Percentiles rank a stretch among this genome's conserved stretches.
phyloP scores from a whole-genome alignment of 176 grass and related monocot genomes.

The Phyllostachys edulis region DNA sequence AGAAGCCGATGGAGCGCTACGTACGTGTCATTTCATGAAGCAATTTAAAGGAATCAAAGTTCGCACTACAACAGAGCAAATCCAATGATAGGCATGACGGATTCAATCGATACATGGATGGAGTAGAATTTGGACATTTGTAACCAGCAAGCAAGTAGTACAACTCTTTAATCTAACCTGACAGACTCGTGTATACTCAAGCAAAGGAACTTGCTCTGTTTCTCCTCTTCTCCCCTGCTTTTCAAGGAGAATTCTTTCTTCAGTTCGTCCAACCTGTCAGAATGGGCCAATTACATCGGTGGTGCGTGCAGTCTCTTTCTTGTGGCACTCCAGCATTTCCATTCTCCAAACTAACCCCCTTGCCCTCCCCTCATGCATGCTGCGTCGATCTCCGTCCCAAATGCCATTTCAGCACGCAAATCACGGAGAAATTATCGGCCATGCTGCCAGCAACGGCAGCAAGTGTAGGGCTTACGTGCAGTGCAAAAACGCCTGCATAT shows the following conservation, averaged over 20 bases:
- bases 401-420: neutral
- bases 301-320: neutral
- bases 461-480: neutral
- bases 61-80: no score
- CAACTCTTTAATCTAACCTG: neutral
- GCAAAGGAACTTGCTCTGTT: neutral
- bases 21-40: neutral
- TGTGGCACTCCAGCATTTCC: neutral
- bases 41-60: no score
- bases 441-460: no score
- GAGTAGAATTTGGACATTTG: no score
- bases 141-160: neutral
- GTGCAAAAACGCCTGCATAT: neutral
- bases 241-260: neutral
- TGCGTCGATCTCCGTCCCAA: neutral
- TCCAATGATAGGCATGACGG: no score
- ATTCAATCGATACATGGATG: no score
- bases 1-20: neutral
- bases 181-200: neutral
- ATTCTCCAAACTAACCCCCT: neutral
- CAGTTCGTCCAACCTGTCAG: neutral
- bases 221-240: neutral
- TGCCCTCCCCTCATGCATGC: slow-evolving; percentile 6
- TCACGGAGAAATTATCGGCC: neutral
- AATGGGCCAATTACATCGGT: neutral